Evolutionary conservation across 169 alveolate genomes (phyloP).

Genomic region (Perkinsus olseni): DNA sequence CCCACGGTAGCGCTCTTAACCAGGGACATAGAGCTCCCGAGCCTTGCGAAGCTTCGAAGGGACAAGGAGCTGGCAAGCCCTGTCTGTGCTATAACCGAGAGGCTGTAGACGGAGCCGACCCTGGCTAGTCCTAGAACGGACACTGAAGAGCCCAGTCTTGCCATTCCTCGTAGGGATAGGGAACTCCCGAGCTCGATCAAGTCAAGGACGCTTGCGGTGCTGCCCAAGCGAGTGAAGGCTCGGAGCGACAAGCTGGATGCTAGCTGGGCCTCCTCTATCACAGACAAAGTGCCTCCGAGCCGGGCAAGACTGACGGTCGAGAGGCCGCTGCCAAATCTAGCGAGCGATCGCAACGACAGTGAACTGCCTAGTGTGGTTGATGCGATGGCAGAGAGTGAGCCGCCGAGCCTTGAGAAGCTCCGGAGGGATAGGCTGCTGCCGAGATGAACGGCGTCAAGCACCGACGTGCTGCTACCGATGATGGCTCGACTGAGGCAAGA

Average conservation of each 20-base stretch:
- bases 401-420: neutral
- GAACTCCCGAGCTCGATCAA: conserved; percentile 12
- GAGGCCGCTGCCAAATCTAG: neutral
- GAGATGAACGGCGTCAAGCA: neutral
- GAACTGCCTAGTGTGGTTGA: neutral
- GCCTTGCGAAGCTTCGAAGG: conserved; percentile 16
- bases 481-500: neutral
- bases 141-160: conserved; percentile 11
- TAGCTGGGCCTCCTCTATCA: neutral
- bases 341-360: neutral
- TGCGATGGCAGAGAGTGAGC: neutral
- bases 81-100: conserved; percentile 6
- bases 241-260: neutral
- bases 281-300: neutral
- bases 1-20: conserved; percentile 16
- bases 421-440: neutral
- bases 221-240: neutral
- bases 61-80: conserved; percentile 8
- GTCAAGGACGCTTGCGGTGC: neutral
- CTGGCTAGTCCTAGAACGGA: conserved; percentile 4
- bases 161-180: conserved; percentile 5
- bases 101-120: neutral
- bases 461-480: neutral
- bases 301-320: neutral
- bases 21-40: conserved; percentile 7